Conservation (phyloP, 805 yeast species). For the Zygoascus tannicola region DNA sequence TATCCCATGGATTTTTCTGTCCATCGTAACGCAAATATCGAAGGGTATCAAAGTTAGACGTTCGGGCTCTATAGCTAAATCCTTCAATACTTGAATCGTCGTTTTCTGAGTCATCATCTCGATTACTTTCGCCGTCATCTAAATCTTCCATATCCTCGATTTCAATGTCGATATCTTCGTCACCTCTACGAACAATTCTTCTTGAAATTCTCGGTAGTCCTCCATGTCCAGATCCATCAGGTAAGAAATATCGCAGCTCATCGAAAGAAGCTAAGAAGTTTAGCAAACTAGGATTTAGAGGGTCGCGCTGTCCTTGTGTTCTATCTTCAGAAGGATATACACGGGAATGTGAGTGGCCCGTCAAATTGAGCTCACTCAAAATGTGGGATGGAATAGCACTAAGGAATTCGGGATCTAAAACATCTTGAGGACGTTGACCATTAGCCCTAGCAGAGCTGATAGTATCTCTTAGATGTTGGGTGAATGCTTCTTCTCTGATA, state of each 20-base stretch:
- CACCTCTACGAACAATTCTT: neutral
- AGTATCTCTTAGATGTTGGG: slow-evolving; percentile 73
- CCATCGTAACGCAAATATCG: neutral
- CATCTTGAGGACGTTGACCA: slow-evolving; percentile 35
- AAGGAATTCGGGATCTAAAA: slow-evolving; percentile 65
- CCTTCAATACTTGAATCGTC: neutral
- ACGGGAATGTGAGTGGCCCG: neutral
- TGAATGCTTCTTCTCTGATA: slow-evolving; percentile 84
- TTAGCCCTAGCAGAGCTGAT: slow-evolving; percentile 26
- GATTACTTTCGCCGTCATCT: neutral
- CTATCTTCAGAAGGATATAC: too few species aligned
- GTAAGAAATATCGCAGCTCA: neutral
- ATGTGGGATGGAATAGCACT: slow-evolving; percentile 66
- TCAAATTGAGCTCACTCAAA: slow-evolving; percentile 33
- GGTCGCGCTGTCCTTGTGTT: neutral
- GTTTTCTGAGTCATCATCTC: neutral
- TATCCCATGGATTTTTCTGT: slow-evolving; percentile 3
- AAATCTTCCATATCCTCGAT: neutral
- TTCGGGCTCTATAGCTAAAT: neutral
- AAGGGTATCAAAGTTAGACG: neutral
- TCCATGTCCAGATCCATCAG: neutral
- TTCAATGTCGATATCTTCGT: slow-evolving; percentile 10
- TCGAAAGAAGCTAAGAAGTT: slow-evolving; percentile 26
- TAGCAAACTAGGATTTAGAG: slow-evolving; percentile 9
- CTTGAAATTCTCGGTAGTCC: neutral